These are phyloP conservation scores for Pseudopediastrum boryanum DNA, from an alignment of 139 green algal species.

Conservation along the genomic window DNA sequence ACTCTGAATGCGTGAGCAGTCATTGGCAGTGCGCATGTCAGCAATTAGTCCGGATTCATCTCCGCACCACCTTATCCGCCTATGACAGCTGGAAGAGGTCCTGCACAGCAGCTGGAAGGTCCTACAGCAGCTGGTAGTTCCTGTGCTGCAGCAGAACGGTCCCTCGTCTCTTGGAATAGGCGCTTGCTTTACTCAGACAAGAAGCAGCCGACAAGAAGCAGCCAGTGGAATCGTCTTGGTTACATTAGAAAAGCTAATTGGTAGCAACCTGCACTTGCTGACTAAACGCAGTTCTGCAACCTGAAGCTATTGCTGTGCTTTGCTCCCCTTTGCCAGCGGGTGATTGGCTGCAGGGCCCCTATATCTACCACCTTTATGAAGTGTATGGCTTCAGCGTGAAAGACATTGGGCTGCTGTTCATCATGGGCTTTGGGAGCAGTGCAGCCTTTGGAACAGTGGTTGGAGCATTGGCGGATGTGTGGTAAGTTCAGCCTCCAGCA, in stretches of 20 bases:
- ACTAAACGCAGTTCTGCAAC: too few species aligned
- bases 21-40: not conserved
- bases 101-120: too few species aligned
- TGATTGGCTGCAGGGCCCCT: constrained; percentile 98
- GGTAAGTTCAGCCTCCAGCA: constrained; percentile 55
- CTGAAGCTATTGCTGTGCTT: too few species aligned
- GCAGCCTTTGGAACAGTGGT: constrained; percentile 98
- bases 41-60: not conserved
- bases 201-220: too few species aligned
- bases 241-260: too few species aligned
- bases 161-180: too few species aligned
- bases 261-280: too few species aligned
- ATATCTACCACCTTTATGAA: constrained; percentile 98
- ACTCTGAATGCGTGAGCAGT: not conserved
- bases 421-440: constrained; percentile 95
- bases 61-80: not conserved
- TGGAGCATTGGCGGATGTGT: constrained; percentile 90
- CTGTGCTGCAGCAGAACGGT: too few species aligned
- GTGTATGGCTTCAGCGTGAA: constrained; percentile 88
- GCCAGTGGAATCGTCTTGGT: too few species aligned
- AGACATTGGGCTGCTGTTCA: constrained; percentile 97
- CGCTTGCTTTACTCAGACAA: too few species aligned
- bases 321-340: too few species aligned
- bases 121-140: too few species aligned
- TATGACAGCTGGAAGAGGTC: not conserved